A percentile compares a stretch with the other conserved stretches of the same genome.
These are phyloP conservation scores for Phoenix dactylifera DNA, from an alignment of 176 grass and related monocot species.

Conservation along the genomic window DNA sequence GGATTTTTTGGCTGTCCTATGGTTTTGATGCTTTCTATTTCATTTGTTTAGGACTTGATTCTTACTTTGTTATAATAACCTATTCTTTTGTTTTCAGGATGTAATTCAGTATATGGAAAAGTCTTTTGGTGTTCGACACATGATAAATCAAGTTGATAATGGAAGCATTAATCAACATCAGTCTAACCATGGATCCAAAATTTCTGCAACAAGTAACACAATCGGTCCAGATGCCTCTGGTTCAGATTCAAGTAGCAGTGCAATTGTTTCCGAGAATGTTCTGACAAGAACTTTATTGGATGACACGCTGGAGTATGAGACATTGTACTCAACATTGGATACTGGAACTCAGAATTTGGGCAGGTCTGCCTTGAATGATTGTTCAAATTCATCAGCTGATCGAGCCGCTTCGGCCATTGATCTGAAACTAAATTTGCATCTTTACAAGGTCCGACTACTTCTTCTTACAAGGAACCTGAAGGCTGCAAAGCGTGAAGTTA, in stretches of 20 bases:
- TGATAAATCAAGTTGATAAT: slow-evolving; percentile 58
- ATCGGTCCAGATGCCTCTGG: slow-evolving; percentile 41
- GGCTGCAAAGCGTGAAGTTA: slow-evolving; percentile 88
- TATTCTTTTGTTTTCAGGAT: slow-evolving; percentile 54
- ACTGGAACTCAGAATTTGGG: slow-evolving; percentile 41
- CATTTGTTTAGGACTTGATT: too few species aligned
- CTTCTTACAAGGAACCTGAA: slow-evolving; percentile 82
- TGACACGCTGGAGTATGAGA: slow-evolving; percentile 72
- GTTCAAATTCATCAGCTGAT: slow-evolving; percentile 61
- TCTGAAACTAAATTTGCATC: slow-evolving; percentile 82
- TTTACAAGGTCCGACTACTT: slow-evolving; percentile 80
- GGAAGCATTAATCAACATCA: slow-evolving; percentile 45
- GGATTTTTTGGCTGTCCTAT: too few species aligned
- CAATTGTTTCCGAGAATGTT: slow-evolving; percentile 33
- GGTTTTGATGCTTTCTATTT: too few species aligned
- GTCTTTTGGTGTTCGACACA: slow-evolving; percentile 68
- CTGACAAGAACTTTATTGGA: slow-evolving; percentile 50
- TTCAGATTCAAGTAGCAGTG: slow-evolving; percentile 17
- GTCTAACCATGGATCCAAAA: slow-evolving; percentile 26
- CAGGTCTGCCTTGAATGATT: slow-evolving; percentile 44
- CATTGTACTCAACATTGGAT: slow-evolving; percentile 56
- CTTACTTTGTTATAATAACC: slow-evolving; percentile 1
- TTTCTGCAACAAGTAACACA: slow-evolving; percentile 36
- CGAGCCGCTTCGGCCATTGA: slow-evolving; percentile 51
- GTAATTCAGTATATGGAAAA: slow-evolving; percentile 95